phyloP scores from a whole-genome alignment of 2,329 filamentous ascomycete genomes.

The Exutisphaerella laricina region DNA sequence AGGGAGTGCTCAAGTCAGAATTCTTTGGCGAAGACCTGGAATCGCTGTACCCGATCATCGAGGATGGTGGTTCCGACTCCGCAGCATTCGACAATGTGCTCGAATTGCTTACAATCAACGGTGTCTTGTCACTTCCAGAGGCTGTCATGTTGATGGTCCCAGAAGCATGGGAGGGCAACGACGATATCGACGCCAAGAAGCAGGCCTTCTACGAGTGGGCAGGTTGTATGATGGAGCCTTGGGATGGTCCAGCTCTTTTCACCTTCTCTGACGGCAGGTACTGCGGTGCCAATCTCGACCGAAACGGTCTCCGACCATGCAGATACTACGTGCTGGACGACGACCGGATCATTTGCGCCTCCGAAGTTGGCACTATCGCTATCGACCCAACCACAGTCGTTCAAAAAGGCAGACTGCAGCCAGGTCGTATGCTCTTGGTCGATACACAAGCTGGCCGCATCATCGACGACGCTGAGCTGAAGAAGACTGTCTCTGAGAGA shows the following conservation, averaged over 20 bases:
- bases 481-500: conserved; percentile 77
- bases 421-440: conserved; percentile 91
- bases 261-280: conserved; percentile 95
- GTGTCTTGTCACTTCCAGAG: conserved; percentile 88
- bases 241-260: conserved; percentile 95
- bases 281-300: conserved; percentile 93
- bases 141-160: conserved; percentile 99
- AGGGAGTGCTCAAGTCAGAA: conserved; percentile 89
- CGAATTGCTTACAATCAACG: conserved; percentile 89
- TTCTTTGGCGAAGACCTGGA: conserved; percentile 91
- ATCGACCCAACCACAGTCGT: conserved; percentile 86
- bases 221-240: conserved; percentile 97
- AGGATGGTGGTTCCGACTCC: conserved; percentile 94
- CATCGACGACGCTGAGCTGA: conserved; percentile 89
- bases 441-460: conserved; percentile 87
- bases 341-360: conserved; percentile 94
- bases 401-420: conserved; percentile 89
- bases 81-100: conserved; percentile 96
- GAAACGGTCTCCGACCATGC: conserved; percentile 91
- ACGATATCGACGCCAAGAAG: conserved; percentile 87
- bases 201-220: conserved; percentile 98
- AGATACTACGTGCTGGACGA: conserved; percentile 96
- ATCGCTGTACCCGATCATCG: conserved; percentile 84
- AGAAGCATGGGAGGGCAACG: conserved; percentile 95
- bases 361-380: conserved; percentile 87